Evolutionary conservation across 306 rosid genomes (phyloP).

Genomic region (Quercus berberidifolia): DNA sequence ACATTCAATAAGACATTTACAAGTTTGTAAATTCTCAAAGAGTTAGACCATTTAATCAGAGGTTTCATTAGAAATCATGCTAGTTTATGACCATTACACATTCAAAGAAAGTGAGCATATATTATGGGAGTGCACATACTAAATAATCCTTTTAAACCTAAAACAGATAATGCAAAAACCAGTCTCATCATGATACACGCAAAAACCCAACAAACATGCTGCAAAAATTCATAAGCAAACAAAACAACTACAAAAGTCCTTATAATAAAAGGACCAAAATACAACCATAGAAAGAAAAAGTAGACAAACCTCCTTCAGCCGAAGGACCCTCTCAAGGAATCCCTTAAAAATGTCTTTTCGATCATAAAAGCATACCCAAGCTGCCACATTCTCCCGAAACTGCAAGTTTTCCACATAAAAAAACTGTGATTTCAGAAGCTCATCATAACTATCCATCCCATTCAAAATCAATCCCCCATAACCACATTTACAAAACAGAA

Average conservation of each 20-base stretch:
- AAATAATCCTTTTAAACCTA: not conserved
- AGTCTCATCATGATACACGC: not conserved
- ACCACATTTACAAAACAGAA: no score
- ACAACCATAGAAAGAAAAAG: not conserved
- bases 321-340: slow-evolving; percentile 86
- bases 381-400: slow-evolving; percentile 94
- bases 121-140: not conserved
- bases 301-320: slow-evolving; percentile 70
- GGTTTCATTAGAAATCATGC: not conserved
- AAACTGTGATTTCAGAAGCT: slow-evolving; percentile 2
- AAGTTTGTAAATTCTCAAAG: not conserved
- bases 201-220: not conserved
- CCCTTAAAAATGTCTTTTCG: slow-evolving; percentile 70
- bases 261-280: not conserved
- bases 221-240: not conserved
- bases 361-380: slow-evolving; percentile 92
- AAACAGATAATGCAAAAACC: not conserved
- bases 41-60: not conserved
- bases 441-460: not conserved
- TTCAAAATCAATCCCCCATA: no score
- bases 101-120: not conserved
- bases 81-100: not conserved
- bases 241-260: not conserved
- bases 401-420: slow-evolving; percentile 27
- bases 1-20: not conserved